A percentile compares a stretch with the other conserved stretches of the same genome.
phyloP scores from a whole-genome alignment of 2,329 filamentous ascomycete species.

The Chrysoporthe puriensis region DNA sequence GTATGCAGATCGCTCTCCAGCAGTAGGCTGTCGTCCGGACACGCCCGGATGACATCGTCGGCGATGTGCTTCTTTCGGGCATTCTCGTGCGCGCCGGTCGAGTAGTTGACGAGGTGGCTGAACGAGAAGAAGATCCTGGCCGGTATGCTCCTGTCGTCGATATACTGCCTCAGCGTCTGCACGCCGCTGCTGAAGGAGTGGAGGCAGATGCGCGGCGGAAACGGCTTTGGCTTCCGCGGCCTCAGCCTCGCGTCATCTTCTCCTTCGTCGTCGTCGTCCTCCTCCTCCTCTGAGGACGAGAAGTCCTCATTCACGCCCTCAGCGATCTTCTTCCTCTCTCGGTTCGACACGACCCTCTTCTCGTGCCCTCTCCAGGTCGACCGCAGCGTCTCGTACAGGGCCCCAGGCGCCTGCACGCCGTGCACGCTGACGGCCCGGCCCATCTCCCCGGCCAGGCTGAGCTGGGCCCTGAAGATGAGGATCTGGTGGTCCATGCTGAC shows the following conservation, averaged over 20 bases:
- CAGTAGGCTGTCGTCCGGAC: conserved; percentile 79
- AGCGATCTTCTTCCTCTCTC: conserved; percentile 57
- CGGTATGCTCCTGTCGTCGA: conserved; percentile 72
- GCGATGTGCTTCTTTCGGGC: conserved; percentile 53
- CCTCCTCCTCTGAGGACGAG: conserved; percentile 35
- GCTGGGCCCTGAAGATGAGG: conserved; percentile 66
- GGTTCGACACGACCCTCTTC: conserved; percentile 60
- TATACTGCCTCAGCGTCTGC: conserved; percentile 77
- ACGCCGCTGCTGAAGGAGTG: conserved; percentile 87
- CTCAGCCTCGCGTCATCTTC: not conserved
- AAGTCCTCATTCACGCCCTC: conserved; percentile 50
- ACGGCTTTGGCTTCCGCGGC: conserved; percentile 57
- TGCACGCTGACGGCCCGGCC: conserved; percentile 69
- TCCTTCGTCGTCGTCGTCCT: conserved; percentile 30
- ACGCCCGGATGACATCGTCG: conserved; percentile 61
- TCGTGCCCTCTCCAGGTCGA: conserved; percentile 74
- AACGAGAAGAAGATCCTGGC: conserved; percentile 86
- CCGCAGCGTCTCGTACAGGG: conserved; percentile 67
- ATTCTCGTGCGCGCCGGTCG: conserved; percentile 49
- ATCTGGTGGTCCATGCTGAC: conserved; percentile 73
- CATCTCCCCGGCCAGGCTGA: conserved; percentile 71
- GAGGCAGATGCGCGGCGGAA: conserved; percentile 86
- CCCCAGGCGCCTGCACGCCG: conserved; percentile 76
- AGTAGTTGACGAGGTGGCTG: conserved; percentile 80
- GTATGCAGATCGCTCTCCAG: conserved; percentile 89